Evolutionary conservation across 2,329 filamentous ascomycete species (phyloP).

Genomic region (Colletotrichum melonis): DNA sequence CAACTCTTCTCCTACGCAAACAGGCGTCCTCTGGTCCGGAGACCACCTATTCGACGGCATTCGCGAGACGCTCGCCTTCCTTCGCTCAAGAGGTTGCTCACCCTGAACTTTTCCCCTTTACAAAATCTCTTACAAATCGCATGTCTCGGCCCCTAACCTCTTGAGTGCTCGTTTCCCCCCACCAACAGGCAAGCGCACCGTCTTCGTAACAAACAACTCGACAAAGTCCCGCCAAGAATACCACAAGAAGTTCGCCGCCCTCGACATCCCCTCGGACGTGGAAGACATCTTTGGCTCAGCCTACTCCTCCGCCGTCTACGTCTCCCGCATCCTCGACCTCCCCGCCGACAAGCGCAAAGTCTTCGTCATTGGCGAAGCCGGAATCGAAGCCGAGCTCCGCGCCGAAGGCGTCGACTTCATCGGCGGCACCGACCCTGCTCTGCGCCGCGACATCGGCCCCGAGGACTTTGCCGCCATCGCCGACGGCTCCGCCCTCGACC

Average conservation of each 20-base stretch:
- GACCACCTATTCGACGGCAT: conserved; percentile 89
- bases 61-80: conserved; percentile 84
- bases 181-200: conserved; percentile 81
- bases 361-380: conserved; percentile 90
- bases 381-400: conserved; percentile 88
- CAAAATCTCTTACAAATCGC: neutral
- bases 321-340: conserved; percentile 88
- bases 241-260: conserved; percentile 84
- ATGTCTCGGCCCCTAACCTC: conserved; percentile 8
- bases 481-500: conserved; percentile 80
- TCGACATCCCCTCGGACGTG: conserved; percentile 82
- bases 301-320: conserved; percentile 96
- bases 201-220: conserved; percentile 99
- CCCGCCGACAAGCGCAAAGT: conserved; percentile 88
- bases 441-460: conserved; percentile 81
- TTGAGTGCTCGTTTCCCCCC: conserved; percentile 6
- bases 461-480: conserved; percentile 86
- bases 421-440: conserved; percentile 85
- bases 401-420: conserved; percentile 83
- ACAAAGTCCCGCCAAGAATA: conserved; percentile 96
- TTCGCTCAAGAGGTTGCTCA: conserved; percentile 79
- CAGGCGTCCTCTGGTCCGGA: conserved; percentile 96
- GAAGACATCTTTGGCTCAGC: conserved; percentile 97
- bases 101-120: conserved; percentile 32
- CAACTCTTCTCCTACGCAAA: neutral